Evolutionary conservation across 371 early-diverging fungal genomes (phyloP), one percentile per base, ranked within the genome.

Genomic region (Chytridium lagenaria): DNA sequence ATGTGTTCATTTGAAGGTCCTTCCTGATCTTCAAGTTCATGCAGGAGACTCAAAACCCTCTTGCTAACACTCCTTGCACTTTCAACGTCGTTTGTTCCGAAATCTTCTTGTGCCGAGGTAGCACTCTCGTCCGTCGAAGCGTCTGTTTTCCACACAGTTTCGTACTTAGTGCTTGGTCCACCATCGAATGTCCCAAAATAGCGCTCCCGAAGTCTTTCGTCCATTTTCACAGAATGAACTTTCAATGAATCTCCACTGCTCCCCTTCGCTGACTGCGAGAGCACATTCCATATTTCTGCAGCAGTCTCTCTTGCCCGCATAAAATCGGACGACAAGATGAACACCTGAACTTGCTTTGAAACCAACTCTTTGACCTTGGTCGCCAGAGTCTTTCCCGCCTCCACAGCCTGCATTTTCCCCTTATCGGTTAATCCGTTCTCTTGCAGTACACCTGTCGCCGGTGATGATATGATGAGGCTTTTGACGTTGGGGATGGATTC

Each of bases 301-400:
- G 75, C 75, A 2, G 75, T 75, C 64, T 75, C 75, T 28, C 19
- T 2, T 0, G 75, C 75, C 7, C 75, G 64, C 22, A 67, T 57
- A 57, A 75, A 75, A 38, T 75, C 71, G 7, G 71, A 70, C 1
- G 75, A 55, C 10, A 71, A 33, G 67, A 75, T 65, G 22, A 10
- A 34, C 3, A 61, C n/a, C 10, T 15, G 34, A 23, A 37, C 36
- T 7, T 28, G 19, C 34, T 52, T 26, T 5, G 26, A 7, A 10
- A 23, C 55, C 55, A 52, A 5, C 12, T 5, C 12, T 5, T 15
- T 52, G n/a, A 52, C 5, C 12, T 15, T 26, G 26, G 5, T 26
- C 5, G 26, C 55, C 12, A 52, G 55, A 26, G n/a, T 30, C 22
- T 10, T 31, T 2, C 59, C 36, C 16, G 70, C 75, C 30, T 33